Evolutionary conservation across 1,284 basidiomycete species (phyloP), one percentile per base, ranked within the genome.

Genomic region (Sporisorium iseilematis-ciliati): DNA sequence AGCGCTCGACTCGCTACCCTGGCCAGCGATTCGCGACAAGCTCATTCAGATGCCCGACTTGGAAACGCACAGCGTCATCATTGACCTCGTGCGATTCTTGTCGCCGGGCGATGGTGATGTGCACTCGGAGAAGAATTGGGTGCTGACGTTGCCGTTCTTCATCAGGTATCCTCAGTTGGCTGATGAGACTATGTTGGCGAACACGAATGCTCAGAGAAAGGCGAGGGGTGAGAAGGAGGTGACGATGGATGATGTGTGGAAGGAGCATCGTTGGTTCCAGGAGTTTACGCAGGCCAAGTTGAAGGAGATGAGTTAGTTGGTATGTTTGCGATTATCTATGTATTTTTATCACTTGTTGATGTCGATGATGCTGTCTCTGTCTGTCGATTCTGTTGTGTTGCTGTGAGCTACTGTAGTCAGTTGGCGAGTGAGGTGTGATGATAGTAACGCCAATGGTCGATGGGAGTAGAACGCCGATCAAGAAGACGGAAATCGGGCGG

Each of bases 161-260:
- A 57, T 78, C 26, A 49, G 73, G 10, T 79, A 77, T 45, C 78
- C 78, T 26, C 53, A 63, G 46, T 53, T 79, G 45, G 65, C 63
- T 2, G 72, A 77, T 43, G 59, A 54, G 11, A 21, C 48, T 0
- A 4, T 69, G 51, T 25, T 79, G 29, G 65, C 60, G 23, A 67
- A 53, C n/a, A 61, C 42, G 8, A 79, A 79, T 41, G 42, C 57
- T 16, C 60, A 65, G 41, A 40, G 77, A 25, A 43, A 2, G n/a
- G 41, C 20, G 12, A 41, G 53, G 2, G 70, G 66, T 3, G 51
- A 69, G 42, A 16, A 21, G 14, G 61, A 62, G 46, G 59, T 77
- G 20, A 61, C 65, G 7, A 57, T 69, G 57, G 75, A 69, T 3
- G 62, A 66, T 12, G 40, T 77, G 20, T 77, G 75, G 75, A 51